Evolutionary conservation across 179 eudicot genomes (phyloP), one percentile per base, ranked within the genome.

Genomic region (Sideroxylon spinosum): DNA sequence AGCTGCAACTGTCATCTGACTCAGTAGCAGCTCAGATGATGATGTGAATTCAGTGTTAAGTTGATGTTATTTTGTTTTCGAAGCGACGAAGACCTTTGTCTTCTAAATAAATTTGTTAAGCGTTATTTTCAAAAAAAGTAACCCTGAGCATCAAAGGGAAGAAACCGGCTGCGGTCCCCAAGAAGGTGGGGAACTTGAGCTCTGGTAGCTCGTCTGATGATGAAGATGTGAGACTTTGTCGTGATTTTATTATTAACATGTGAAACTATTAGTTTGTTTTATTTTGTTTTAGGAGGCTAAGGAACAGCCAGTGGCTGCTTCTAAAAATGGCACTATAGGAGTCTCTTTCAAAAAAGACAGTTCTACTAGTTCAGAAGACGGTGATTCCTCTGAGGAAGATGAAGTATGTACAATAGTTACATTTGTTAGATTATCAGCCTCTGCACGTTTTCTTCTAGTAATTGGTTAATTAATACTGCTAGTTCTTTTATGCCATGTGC

Each of bases 291-390:
- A 80, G 84, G 68, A 83, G 81, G 10, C 0, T 32, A 65, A 78
- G 77, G 53, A 78, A 17, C 81, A 75, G 50, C 74, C 84, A 32
- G 77, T 13, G 26, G 61, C 32, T 37, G 71, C 73, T 49, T 81
- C 76, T 37, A 86, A 80, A 65, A 86, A 85, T 61, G 70, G 79
- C 8, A 71, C 73, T 60, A 53, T 16, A 22, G 76, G 23, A 25
- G 23, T 69, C 52, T 26, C 57, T 57, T 71, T 61, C n/a, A 84
- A 76, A 66, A 79, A 81, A 14, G 82, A 46, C 68, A 62, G 57
- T 44, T 84, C 87, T 19, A 86, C 85, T 50, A 84, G 87, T n/a
- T 46, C 16, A 14, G 75, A 72, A 23, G 83, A 82, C 16, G 67
- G 78, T 73, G 81, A 71, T 59, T 80, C 82, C 44, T 37, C 44